Conservation (phyloP, 352 stramenopile genomes). For the Salisapilia sapeloensis region DNA sequence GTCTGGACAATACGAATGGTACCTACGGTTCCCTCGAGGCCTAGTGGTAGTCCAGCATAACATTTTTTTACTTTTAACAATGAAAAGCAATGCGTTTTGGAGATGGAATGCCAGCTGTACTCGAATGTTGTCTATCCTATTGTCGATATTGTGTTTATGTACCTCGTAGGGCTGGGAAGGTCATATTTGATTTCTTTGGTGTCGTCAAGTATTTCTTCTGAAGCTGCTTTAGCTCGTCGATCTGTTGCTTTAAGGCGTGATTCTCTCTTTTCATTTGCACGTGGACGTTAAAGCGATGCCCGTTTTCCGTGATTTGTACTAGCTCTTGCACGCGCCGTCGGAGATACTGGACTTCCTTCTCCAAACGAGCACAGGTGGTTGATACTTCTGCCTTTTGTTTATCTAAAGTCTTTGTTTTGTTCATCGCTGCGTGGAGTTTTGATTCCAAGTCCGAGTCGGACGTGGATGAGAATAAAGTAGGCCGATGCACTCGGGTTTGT, state of each 20-base stretch:
- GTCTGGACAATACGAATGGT: conserved; percentile 59
- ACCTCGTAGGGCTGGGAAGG: conserved; percentile 26
- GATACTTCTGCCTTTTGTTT: too few species aligned
- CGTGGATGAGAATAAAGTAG: too few species aligned
- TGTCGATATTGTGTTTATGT: conserved; percentile 2
- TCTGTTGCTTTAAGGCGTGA: conserved; percentile 29
- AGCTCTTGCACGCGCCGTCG: conserved; percentile 15
- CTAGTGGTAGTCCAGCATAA: conserved; percentile 6
- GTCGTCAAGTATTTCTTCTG: conserved; percentile 45
- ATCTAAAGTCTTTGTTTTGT: too few species aligned
- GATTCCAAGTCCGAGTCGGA: too few species aligned
- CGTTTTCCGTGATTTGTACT: conserved; percentile 4
- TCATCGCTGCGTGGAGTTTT: too few species aligned
- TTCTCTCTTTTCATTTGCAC: conserved; percentile 70
- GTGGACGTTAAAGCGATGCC: conserved; percentile 36
- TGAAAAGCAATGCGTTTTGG: not conserved
- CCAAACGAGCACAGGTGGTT: too few species aligned
- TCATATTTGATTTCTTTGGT: conserved; percentile 63
- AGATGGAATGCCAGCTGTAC: too few species aligned
- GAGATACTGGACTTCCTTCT: too few species aligned
- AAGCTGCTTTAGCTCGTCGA: conserved; percentile 55
- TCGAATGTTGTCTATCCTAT: not conserved
- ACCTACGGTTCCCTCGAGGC: conserved; percentile 68
- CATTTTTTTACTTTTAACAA: conserved; percentile 2
- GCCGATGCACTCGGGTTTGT: too few species aligned